Percentiles rank a stretch among this genome's conserved stretches.
These are phyloP conservation scores for Mycena maculata DNA, from an alignment of 768 basidiomycete genomes.

Conservation along the genomic window DNA sequence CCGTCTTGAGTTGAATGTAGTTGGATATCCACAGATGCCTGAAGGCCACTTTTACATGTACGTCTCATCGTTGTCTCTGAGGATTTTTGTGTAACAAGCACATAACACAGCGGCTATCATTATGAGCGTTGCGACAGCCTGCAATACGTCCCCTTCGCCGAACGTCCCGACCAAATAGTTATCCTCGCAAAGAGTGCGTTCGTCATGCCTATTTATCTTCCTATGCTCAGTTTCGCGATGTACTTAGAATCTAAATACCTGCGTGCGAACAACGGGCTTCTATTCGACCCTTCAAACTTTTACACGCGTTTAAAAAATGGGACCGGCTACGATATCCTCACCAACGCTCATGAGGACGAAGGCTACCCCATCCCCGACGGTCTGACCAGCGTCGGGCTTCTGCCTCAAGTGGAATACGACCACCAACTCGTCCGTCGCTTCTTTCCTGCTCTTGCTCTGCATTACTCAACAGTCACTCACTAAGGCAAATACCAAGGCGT, in stretches of 20 bases:
- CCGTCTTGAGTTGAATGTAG: background rate
- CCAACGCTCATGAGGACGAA: slow-evolving; percentile 15
- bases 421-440: slow-evolving; percentile 16
- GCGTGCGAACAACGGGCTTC: background rate
- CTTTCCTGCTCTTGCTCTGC: background rate
- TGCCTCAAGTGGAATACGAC: slow-evolving; percentile 17
- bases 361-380: slow-evolving; percentile 27
- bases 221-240: too few relatives aligned
- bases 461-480: background rate
- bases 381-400: slow-evolving; percentile 9
- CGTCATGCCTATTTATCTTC: background rate
- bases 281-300: background rate
- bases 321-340: slow-evolving; percentile 15
- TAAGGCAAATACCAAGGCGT: slow-evolving; percentile 27
- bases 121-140: slow-evolving; percentile 22
- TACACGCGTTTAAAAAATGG: slow-evolving; percentile 15
- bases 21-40: slow-evolving; percentile 17
- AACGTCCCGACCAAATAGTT: slow-evolving; percentile 26
- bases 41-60: slow-evolving; percentile 32
- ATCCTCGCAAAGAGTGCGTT: slow-evolving; percentile 31
- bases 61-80: background rate
- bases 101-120: slow-evolving; percentile 23
- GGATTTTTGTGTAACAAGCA: background rate
- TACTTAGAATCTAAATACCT: slow-evolving; percentile 26
- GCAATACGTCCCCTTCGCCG: slow-evolving; percentile 16